Evolutionary conservation across 345 rosid genomes (phyloP).

Genomic region (Hypericum androsaemum): DNA sequence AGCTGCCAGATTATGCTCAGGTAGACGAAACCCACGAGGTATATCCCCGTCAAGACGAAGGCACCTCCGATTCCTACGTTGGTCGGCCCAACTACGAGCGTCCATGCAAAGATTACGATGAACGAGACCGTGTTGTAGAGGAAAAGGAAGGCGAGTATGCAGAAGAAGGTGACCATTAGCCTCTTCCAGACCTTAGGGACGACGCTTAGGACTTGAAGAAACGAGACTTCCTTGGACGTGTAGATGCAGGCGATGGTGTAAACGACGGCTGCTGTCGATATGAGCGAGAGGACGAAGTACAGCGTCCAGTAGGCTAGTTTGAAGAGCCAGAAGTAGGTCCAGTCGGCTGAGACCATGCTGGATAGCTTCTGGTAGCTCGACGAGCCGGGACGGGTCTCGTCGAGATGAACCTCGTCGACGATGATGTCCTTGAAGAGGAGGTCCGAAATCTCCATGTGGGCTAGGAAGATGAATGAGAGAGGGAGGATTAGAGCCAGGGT

Average conservation of each 20-base stretch:
- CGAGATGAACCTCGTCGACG: constrained; percentile 13
- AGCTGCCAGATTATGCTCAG: constrained; percentile 36
- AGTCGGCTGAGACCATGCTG: constrained; percentile 20
- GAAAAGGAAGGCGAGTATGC: constrained; percentile 16
- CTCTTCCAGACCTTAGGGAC: constrained; percentile 53
- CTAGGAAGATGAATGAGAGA: constrained; percentile 40
- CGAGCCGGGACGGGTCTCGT: constrained; percentile 18
- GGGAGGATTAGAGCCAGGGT: constrained; percentile 46
- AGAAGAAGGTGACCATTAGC: constrained; percentile 35
- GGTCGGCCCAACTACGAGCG: background rate
- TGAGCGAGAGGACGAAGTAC: constrained; percentile 25
- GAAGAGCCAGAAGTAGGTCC: constrained; percentile 21
- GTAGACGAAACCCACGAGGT: constrained; percentile 26
- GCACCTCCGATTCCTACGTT: background rate
- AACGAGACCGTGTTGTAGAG: constrained; percentile 7
- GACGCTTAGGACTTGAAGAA: constrained; percentile 31
- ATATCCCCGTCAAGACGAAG: background rate
- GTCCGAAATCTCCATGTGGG: constrained; percentile 28
- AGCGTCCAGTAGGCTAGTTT: constrained; percentile 24
- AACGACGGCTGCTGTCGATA: constrained; percentile 50
- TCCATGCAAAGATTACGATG: background rate
- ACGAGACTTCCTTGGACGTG: constrained; percentile 25
- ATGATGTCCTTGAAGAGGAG: constrained; percentile 16
- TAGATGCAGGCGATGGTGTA: constrained; percentile 41
- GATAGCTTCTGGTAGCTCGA: constrained; percentile 15